phyloP scores from a whole-genome alignment of 2,329 filamentous ascomycete genomes.

The Fusarium nematophilum region DNA sequence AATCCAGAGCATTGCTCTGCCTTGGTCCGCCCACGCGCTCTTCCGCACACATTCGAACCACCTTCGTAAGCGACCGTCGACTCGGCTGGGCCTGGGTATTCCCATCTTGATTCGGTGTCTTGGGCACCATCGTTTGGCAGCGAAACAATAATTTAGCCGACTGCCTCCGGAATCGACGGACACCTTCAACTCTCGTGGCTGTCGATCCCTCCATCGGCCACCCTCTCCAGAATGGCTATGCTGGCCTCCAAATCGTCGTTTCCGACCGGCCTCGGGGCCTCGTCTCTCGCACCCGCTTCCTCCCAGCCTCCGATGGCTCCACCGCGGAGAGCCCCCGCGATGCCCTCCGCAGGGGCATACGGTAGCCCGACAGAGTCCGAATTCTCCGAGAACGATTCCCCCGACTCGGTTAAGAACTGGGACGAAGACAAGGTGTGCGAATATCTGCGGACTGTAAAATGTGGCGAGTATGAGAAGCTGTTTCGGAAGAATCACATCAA shows the following conservation, averaged over 20 bases:
- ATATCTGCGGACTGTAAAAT: conserved; percentile 91
- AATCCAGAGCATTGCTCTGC: conserved; percentile 31
- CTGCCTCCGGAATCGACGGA: neutral
- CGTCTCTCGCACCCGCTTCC: conserved; percentile 59
- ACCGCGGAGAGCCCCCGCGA: conserved; percentile 62
- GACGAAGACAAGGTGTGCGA: conserved; percentile 92
- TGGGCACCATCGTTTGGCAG: conserved; percentile 28
- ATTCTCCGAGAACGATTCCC: conserved; percentile 84
- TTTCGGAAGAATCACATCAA: conserved; percentile 97
- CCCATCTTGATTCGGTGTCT: conserved; percentile 37
- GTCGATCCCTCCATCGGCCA: conserved; percentile 15
- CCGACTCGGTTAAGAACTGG: conserved; percentile 85
- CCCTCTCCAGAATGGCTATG: conserved; percentile 72
- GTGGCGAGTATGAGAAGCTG: conserved; percentile 90
- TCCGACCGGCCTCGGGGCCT: conserved; percentile 62
- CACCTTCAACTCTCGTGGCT: conserved; percentile 7
- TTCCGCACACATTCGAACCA: conserved; percentile 23
- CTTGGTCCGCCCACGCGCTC: conserved; percentile 1
- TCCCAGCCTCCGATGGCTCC: conserved; percentile 63
- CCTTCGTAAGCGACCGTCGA: conserved; percentile 25
- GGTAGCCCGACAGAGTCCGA: conserved; percentile 91
- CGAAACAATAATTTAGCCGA: conserved; percentile 10
- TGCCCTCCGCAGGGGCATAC: conserved; percentile 65
- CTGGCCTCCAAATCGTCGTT: conserved; percentile 80
- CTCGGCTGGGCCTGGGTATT: conserved; percentile 40